phyloP scores from a whole-genome alignment of 805 yeast genomes.

The Pichia phayaonensis region DNA sequence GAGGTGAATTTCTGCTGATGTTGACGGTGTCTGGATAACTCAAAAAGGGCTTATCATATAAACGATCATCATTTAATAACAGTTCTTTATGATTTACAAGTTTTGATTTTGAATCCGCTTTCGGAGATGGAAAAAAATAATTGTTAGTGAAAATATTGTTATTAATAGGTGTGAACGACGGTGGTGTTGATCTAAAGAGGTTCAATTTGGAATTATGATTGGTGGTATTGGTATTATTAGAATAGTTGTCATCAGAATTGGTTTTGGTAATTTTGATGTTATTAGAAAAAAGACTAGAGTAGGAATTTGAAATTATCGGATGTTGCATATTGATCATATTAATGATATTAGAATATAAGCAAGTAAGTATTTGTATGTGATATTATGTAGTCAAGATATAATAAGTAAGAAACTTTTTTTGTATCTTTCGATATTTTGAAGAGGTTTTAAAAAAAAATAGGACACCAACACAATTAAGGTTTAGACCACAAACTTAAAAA shows the following conservation, averaged over 20 bases:
- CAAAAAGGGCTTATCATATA: background rate
- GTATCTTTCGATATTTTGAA: too few species aligned
- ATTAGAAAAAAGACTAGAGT: background rate
- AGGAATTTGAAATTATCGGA: background rate
- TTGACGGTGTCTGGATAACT: background rate
- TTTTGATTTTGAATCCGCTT: background rate
- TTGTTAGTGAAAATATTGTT: background rate
- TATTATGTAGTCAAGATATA: too few species aligned
- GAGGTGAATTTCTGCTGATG: background rate
- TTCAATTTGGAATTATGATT: too few species aligned
- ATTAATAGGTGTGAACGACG: background rate
- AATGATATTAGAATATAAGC: background rate
- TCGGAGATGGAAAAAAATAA: background rate
- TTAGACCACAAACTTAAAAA: too few species aligned
- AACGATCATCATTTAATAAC: background rate
- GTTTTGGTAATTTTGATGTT: background rate
- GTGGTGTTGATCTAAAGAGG: conserved; percentile 1
- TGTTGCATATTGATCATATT: background rate
- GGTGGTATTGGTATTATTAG: too few species aligned
- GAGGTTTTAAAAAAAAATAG: too few species aligned
- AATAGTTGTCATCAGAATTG: too few species aligned
- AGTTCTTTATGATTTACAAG: background rate
- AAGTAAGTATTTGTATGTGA: background rate
- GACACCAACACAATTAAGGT: too few species aligned
- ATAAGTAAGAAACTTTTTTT: too few species aligned